A percentile compares a stretch with the other conserved stretches of the same genome.
phyloP scores from a whole-genome alignment of 208 protist genomes.

The Trypanosoma brucei region DNA sequence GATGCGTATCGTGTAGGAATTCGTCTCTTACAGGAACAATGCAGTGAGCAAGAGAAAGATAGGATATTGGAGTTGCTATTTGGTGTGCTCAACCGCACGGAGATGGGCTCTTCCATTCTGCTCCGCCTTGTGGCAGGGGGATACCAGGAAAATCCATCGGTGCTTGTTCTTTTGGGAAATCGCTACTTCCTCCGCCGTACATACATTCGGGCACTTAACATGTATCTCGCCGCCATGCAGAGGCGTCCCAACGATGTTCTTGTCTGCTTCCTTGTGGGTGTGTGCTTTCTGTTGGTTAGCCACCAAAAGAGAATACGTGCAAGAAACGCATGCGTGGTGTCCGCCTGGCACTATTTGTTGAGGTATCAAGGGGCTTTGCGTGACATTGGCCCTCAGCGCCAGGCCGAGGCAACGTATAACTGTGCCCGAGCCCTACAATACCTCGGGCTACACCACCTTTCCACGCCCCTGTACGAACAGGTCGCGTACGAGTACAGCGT shows the following conservation, averaged over 20 bases:
- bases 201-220: constrained; percentile 65
- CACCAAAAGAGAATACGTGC: constrained; percentile 68
- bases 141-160: constrained; percentile 40
- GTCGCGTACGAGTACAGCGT: constrained; percentile 55
- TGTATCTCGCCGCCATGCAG: constrained; percentile 64
- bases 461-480: constrained; percentile 76
- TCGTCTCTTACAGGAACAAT: constrained; percentile 69
- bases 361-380: constrained; percentile 60
- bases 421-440: constrained; percentile 74
- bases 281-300: constrained; percentile 68
- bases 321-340: constrained; percentile 63
- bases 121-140: constrained; percentile 44
- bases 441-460: constrained; percentile 57
- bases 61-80: constrained; percentile 76
- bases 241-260: constrained; percentile 56
- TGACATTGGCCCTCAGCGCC: constrained; percentile 31
- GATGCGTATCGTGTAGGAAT: constrained; percentile 79
- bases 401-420: constrained; percentile 84
- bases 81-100: constrained; percentile 62
- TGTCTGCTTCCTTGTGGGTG: constrained; percentile 74
- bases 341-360: constrained; percentile 68
- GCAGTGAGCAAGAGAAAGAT: constrained; percentile 45
- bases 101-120: constrained; percentile 39
- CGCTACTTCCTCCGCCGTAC: constrained; percentile 66
- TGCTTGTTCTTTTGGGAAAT: constrained; percentile 76